phyloP scores from a whole-genome alignment of 371 early-diverging fungal species.

The Amoeboaphelidium occidentale region DNA sequence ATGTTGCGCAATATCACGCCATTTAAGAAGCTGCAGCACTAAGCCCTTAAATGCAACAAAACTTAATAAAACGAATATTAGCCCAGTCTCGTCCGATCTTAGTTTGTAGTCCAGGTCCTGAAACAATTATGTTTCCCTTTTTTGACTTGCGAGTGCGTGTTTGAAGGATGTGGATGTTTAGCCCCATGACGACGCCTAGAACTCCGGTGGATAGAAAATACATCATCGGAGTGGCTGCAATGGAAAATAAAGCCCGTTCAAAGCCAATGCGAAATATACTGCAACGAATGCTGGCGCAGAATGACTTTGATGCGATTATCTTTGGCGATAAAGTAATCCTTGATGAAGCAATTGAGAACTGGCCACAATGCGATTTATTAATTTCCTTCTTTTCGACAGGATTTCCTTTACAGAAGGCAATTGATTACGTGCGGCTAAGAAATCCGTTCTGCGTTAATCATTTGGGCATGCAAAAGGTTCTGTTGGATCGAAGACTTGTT shows the following conservation, averaged over 20 bases:
- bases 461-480: slow-evolving; percentile 60
- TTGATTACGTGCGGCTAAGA: slow-evolving; percentile 55
- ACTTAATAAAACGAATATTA: no score
- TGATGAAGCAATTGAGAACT: slow-evolving; percentile 73
- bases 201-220: slow-evolving; percentile 9
- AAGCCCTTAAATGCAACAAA: no score
- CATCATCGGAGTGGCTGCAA: slow-evolving; percentile 62
- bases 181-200: no score
- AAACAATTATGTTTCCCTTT: no score
- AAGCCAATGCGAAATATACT: slow-evolving; percentile 91
- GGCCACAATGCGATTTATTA: slow-evolving; percentile 92
- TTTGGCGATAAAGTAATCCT: slow-evolving; percentile 91
- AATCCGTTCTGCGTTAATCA: slow-evolving; percentile 77
- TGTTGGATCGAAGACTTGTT: slow-evolving; percentile 80
- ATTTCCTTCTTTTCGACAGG: slow-evolving; percentile 88
- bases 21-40: no score
- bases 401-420: slow-evolving; percentile 84
- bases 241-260: slow-evolving; percentile 80
- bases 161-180: no score
- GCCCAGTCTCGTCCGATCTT: no score
- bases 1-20: no score
- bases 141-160: no score
- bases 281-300: slow-evolving; percentile 40
- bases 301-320: slow-evolving; percentile 59
- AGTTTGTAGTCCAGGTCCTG: no score